Evolutionary conservation across 163 green algal genomes (phyloP).

Genomic region (Chlamydomonas reinhardtii): DNA sequence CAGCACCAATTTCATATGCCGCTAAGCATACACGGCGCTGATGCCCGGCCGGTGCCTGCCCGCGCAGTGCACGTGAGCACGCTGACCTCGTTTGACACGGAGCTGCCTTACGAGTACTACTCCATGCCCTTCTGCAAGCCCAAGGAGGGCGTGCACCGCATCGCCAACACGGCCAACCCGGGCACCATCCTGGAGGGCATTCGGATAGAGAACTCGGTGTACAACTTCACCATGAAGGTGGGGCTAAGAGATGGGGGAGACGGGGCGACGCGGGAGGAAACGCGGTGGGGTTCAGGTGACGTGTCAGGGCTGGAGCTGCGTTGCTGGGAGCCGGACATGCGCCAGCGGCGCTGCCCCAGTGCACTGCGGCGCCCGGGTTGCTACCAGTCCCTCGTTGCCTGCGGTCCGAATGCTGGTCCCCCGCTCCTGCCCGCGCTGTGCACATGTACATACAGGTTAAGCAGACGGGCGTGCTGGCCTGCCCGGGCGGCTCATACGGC

Average conservation of each 20-base stretch:
- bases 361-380: no score
- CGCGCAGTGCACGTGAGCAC: constrained; percentile 86
- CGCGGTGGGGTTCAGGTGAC: no score
- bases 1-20: no score
- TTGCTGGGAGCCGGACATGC: no score
- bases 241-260: not conserved
- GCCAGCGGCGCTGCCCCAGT: no score
- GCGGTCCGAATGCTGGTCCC: no score
- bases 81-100: constrained; percentile 88
- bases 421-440: no score
- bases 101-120: constrained; percentile 95
- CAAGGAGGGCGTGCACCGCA: constrained; percentile 79
- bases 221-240: constrained; percentile 91
- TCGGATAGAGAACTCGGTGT: constrained; percentile 91
- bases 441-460: constrained; percentile 64
- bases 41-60: no score
- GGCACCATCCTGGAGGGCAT: constrained; percentile 92
- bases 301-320: no score
- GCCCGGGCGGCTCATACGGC: constrained; percentile 26
- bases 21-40: no score
- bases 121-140: constrained; percentile 94
- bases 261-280: no score
- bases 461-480: constrained; percentile 62
- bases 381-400: no score
- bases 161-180: constrained; percentile 84